Evolutionary conservation across 768 basidiomycete genomes (phyloP).

Genomic region (Pisolithus microcarpus): DNA sequence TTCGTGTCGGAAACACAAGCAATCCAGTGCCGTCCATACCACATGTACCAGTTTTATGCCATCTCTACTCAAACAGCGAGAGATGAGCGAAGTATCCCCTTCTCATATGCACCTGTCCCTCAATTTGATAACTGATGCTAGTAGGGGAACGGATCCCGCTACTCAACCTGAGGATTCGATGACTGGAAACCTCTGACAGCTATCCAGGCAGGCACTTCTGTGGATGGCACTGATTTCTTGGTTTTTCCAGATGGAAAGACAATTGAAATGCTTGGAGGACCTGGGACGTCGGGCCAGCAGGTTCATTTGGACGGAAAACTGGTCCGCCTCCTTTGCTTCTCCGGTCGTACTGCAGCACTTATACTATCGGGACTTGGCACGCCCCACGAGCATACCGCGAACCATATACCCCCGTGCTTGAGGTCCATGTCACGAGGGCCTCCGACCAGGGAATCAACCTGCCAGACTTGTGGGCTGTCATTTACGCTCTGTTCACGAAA

Average conservation of each 20-base stretch:
- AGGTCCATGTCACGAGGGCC: slow-evolving; percentile 3
- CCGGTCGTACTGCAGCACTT: slow-evolving; percentile 7
- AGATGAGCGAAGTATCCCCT: too few species aligned
- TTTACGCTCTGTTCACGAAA: slow-evolving; percentile 37
- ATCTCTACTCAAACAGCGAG: too few species aligned
- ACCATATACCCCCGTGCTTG: slow-evolving; percentile 16
- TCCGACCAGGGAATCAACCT: slow-evolving; percentile 13
- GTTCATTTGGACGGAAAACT: slow-evolving; percentile 6
- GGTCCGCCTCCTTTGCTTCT: slow-evolving; percentile 9
- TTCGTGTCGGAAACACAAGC: too few species aligned
- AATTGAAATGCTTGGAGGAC: not conserved
- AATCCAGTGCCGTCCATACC: too few species aligned
- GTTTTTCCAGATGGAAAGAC: slow-evolving; percentile 13
- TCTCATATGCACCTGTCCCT: too few species aligned
- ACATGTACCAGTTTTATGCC: too few species aligned
- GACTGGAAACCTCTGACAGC: not conserved
- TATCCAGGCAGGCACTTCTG: too few species aligned
- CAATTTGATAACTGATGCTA: too few species aligned
- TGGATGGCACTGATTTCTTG: not conserved
- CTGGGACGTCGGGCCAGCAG: not conserved
- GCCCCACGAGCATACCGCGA: slow-evolving; percentile 11
- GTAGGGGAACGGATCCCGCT: too few species aligned
- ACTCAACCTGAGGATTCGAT: too few species aligned
- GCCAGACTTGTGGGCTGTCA: slow-evolving; percentile 33
- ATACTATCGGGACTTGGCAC: slow-evolving; percentile 16